phyloP scores from a whole-genome alignment of 2,329 filamentous ascomycete genomes.

The Penicillium psychrosexuale region DNA sequence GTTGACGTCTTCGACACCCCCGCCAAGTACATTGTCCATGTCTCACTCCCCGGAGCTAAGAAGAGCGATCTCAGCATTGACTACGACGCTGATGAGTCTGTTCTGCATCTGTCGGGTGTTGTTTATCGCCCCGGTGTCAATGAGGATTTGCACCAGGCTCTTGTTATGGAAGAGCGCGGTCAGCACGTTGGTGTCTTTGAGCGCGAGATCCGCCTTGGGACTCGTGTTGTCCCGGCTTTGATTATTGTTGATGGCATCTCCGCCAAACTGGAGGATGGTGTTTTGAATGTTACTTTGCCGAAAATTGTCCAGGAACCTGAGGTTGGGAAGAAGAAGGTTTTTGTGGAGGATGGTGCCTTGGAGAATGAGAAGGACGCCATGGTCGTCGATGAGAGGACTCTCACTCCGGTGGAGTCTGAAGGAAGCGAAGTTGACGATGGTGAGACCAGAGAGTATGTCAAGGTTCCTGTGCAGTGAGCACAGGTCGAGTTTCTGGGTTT shows the following conservation, averaged over 20 bases:
- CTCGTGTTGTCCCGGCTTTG: conserved; percentile 53
- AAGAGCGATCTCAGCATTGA: conserved; percentile 75
- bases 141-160: conserved; percentile 63
- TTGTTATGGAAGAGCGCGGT: conserved; percentile 68
- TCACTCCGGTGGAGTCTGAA: conserved; percentile 25
- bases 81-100: conserved; percentile 67
- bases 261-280: conserved; percentile 74
- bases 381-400: conserved; percentile 23
- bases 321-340: conserved; percentile 19
- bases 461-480: conserved; percentile 21
- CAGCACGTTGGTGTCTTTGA: conserved; percentile 72
- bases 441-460: conserved; percentile 25
- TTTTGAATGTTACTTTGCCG: conserved; percentile 72
- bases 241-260: conserved; percentile 66
- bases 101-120: conserved; percentile 67
- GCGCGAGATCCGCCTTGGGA: conserved; percentile 61
- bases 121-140: conserved; percentile 68
- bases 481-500: too few species aligned
- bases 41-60: conserved; percentile 72
- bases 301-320: conserved; percentile 52
- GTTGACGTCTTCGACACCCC: conserved; percentile 70
- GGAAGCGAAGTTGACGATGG: conserved; percentile 15
- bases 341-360: conserved; percentile 17
- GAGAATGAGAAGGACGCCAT: conserved; percentile 17
- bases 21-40: conserved; percentile 64